phyloP scores from a whole-genome alignment of 495 filamentous ascomycete genomes.

The Aspergillus bridgeri region DNA sequence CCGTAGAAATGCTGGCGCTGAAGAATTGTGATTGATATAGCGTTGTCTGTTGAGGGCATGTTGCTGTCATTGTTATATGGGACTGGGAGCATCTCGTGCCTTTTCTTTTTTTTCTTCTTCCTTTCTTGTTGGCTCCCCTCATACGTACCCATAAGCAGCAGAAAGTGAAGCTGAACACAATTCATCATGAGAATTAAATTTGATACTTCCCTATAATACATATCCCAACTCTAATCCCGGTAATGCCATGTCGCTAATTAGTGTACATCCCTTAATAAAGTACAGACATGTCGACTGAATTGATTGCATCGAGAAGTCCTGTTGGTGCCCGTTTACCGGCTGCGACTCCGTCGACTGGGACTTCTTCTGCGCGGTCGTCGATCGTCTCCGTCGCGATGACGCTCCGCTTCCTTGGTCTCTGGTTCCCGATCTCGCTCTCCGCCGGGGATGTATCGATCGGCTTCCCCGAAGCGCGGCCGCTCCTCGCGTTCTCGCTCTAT shows the following conservation, averaged over 20 bases:
- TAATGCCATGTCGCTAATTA: not conserved
- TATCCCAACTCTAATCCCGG: not conserved
- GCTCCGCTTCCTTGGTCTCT: constrained; percentile 4
- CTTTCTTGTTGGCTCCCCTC: not conserved
- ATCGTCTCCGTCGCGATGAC: constrained; percentile 10
- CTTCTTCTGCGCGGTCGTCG: constrained; percentile 18
- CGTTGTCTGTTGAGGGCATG: not conserved
- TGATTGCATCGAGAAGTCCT: not conserved
- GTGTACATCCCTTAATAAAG: not conserved
- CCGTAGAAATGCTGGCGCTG: constrained; percentile 17
- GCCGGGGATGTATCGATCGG: constrained; percentile 54
- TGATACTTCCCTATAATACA: not conserved
- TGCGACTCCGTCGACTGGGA: constrained; percentile 20
- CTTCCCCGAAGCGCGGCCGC: constrained; percentile 32
- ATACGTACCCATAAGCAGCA: not conserved
- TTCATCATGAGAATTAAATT: not conserved
- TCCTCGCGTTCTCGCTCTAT: constrained; percentile 15
- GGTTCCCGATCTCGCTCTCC: constrained; percentile 26
- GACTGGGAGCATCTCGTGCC: not conserved
- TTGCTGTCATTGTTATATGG: not conserved
- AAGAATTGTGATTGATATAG: constrained; percentile 1
- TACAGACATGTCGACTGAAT: not conserved
- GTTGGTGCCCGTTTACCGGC: constrained; percentile 4
- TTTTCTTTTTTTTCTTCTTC: not conserved
- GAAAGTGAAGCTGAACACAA: not conserved